Evolutionary conservation across 139 green algal species (phyloP), one percentile per base, ranked within the genome.

Genomic region (Chlamydomonas schloesseri): DNA sequence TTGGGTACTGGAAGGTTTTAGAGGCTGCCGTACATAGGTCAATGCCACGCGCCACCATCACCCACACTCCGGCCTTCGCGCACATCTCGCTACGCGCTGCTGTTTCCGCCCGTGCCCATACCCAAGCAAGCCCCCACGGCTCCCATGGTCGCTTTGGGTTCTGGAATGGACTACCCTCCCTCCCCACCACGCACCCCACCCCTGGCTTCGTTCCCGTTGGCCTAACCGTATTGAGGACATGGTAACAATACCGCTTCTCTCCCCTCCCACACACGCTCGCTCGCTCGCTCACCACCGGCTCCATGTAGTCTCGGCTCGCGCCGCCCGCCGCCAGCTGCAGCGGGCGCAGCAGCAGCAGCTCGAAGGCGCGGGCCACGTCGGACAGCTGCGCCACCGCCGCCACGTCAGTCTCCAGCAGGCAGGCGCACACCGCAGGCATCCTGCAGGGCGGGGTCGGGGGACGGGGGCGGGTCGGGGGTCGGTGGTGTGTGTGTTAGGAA

Each of bases 301-400:
- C 53, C 20, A 46, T 50, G 47, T 29, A 11, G 13, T 24, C 73
- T 8, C 20, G 55, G 55, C 20, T 2, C 9, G 20, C 55, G 20
- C 21, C 20, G 20, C 20, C 55, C 55, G 4, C 55, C 55, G 21
- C 20, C 55, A 24, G 20, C 29, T 68, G 73, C 36, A 82, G 23
- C 24, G 75, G 76, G 29, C 17, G 46, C 18, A 73, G 76, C 75
- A 83, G 60, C 60, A 83, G 76, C 76, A 47, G 11, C 24, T 83
- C 36, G 42, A 73, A 83, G 60, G 76, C 37, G 18, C 37, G 36
- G 24, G 34, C 60, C 26, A 73, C 60, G 42, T 83, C 60, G 15
- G 0, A 73, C n/a, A 83, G 23, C 76, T 83, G 76, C 28, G 76
- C 60, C 75, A 82, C 75, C 75, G 8, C 58, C 18, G 75, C 75